phyloP scores from a whole-genome alignment of 192 early-diverging fungal genomes.

The Umbelopsis ramanniana region DNA sequence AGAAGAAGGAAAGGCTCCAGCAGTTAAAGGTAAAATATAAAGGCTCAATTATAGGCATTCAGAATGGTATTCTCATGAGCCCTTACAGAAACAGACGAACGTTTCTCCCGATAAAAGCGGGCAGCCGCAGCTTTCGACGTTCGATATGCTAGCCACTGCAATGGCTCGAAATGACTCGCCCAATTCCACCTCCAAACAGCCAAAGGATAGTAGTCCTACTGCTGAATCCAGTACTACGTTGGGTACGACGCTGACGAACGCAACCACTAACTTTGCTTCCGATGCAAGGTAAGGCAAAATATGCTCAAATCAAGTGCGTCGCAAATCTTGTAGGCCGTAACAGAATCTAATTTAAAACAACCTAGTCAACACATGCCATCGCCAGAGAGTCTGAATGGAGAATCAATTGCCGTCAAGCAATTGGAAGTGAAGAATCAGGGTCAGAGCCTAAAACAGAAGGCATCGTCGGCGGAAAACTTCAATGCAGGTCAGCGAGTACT shows the following conservation, averaged over 20 bases:
- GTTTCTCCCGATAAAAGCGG: neutral
- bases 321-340: neutral
- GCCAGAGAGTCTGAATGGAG: neutral
- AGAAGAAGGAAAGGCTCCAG: constrained; percentile 14
- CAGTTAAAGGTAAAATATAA: neutral
- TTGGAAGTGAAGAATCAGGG: neutral
- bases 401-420: neutral
- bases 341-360: neutral
- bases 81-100: neutral
- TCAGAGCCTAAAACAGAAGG: neutral
- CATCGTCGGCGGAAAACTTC: neutral
- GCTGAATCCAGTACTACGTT: neutral
- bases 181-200: constrained; percentile 33
- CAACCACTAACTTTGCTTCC: neutral
- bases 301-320: neutral
- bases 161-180: constrained; percentile 17
- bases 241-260: neutral
- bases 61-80: neutral
- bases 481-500: neutral
- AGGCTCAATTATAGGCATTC: too few relatives aligned
- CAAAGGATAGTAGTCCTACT: constrained; percentile 6
- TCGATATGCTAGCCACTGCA: constrained; percentile 4
- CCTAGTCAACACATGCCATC: constrained; percentile 1
- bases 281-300: neutral
- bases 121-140: neutral